These are phyloP conservation scores for Diplodia intermedia DNA, from an alignment of 2,329 filamentous ascomycete species.

Conservation along the genomic window DNA sequence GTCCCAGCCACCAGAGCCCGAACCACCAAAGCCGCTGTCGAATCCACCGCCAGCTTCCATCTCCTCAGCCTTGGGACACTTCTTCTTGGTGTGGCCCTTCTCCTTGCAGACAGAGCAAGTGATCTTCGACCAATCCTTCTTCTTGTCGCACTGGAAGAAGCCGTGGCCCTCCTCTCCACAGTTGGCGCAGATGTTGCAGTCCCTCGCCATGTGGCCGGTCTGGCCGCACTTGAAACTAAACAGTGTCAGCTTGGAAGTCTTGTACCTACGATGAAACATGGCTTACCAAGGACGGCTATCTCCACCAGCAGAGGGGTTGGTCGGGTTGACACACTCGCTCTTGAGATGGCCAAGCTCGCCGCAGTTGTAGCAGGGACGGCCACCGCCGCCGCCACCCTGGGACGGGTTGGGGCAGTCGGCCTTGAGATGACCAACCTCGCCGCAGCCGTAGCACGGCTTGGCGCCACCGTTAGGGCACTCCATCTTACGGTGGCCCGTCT, in stretches of 20 bases:
- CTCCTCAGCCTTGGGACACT: slow-evolving; percentile 23
- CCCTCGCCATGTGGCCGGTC: slow-evolving; percentile 40
- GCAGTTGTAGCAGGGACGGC: slow-evolving; percentile 38
- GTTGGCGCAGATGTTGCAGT: slow-evolving; percentile 59
- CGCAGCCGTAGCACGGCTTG: slow-evolving; percentile 36
- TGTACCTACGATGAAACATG: background rate
- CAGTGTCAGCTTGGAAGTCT: background rate
- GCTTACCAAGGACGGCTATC: slow-evolving; percentile 15
- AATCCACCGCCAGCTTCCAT: background rate
- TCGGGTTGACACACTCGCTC: slow-evolving; percentile 40
- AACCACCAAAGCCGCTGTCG: slow-evolving; percentile 8
- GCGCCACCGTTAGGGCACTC: slow-evolving; percentile 20
- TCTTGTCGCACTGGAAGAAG: slow-evolving; percentile 59
- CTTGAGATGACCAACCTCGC: slow-evolving; percentile 40
- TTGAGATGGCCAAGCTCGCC: slow-evolving; percentile 42
- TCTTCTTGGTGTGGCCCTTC: slow-evolving; percentile 35
- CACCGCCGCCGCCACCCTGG: slow-evolving; percentile 34
- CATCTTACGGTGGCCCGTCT: slow-evolving; percentile 38
- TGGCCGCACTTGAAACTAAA: slow-evolving; percentile 39
- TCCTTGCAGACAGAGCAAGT: slow-evolving; percentile 65
- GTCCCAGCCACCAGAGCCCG: background rate
- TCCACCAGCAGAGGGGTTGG: slow-evolving; percentile 32
- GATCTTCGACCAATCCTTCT: slow-evolving; percentile 61
- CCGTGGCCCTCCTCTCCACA: slow-evolving; percentile 69
- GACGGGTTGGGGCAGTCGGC: slow-evolving; percentile 40